Evolutionary conservation across 495 filamentous ascomycete genomes (phyloP).

Genomic region (Trichoderma reesei): DNA sequence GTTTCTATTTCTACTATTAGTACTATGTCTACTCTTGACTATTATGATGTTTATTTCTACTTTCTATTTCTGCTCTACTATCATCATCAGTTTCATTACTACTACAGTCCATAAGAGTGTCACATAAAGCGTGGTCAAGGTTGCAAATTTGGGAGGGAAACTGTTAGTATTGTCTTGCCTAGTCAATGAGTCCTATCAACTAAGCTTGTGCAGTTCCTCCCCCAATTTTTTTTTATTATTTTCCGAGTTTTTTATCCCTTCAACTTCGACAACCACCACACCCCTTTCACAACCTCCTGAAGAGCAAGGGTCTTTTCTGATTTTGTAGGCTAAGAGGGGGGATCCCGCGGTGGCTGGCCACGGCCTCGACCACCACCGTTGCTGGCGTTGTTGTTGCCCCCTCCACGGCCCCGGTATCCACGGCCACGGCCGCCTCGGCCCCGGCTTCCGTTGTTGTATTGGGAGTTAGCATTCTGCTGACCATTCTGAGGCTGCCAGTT

Average conservation of each 20-base stretch:
- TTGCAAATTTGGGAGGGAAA: background rate
- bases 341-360: slow-evolving; percentile 1
- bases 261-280: background rate
- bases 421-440: slow-evolving; percentile 26
- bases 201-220: background rate
- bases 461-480: slow-evolving; percentile 25
- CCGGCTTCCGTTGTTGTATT: slow-evolving; percentile 23
- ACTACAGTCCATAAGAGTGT: too few relatives aligned
- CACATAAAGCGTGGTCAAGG: background rate
- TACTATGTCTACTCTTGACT: too few relatives aligned
- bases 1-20: too few relatives aligned
- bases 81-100: too few relatives aligned
- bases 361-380: slow-evolving; percentile 16
- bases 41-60: too few relatives aligned
- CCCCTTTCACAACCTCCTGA: background rate
- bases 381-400: too few relatives aligned
- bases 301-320: background rate
- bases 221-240: background rate
- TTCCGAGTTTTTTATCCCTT: background rate
- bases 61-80: too few relatives aligned
- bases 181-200: background rate
- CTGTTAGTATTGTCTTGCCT: background rate
- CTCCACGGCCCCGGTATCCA: slow-evolving; percentile 19
- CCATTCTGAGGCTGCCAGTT: slow-evolving; percentile 29
- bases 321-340: background rate